A percentile compares a stretch with the other conserved stretches of the same genome.
phyloP scores from a whole-genome alignment of 306 rosid species.

The Begonia fuchsioides region DNA sequence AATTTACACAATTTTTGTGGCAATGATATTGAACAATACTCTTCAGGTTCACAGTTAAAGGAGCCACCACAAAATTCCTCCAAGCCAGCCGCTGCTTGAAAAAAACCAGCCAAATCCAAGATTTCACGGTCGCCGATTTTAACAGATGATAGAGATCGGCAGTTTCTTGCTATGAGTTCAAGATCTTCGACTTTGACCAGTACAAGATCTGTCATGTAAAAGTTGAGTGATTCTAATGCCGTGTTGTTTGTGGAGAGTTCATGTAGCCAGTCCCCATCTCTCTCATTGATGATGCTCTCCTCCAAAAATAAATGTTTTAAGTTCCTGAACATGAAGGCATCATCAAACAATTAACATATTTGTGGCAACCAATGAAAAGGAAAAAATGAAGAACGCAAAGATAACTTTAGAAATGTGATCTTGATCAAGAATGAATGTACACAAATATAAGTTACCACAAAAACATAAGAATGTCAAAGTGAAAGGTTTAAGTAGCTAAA shows the following conservation, averaged over 20 bases:
- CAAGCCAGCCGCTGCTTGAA: slow-evolving; percentile 38
- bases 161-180: slow-evolving; percentile 69
- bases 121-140: slow-evolving; percentile 71
- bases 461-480: too few species aligned
- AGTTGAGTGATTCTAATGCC: slow-evolving; percentile 68
- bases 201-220: slow-evolving; percentile 65
- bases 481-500: too few species aligned
- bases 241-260: slow-evolving; percentile 75
- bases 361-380: too few species aligned
- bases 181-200: slow-evolving; percentile 52
- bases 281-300: slow-evolving; percentile 51
- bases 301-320: slow-evolving; percentile 72
- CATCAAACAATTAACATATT: not conserved
- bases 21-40: slow-evolving; percentile 30
- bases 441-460: too few species aligned
- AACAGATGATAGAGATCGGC: slow-evolving; percentile 57
- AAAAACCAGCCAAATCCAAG: slow-evolving; percentile 52
- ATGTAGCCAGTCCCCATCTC: slow-evolving; percentile 75
- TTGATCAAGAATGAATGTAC: too few species aligned
- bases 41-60: slow-evolving; percentile 43
- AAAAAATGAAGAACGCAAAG: too few species aligned
- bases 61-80: slow-evolving; percentile 91
- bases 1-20: slow-evolving; percentile 47
- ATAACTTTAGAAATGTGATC: too few species aligned
- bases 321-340: slow-evolving; percentile 28